Conservation (phyloP, 805 yeast genomes). For the Zygoascus bituminiphila region DNA sequence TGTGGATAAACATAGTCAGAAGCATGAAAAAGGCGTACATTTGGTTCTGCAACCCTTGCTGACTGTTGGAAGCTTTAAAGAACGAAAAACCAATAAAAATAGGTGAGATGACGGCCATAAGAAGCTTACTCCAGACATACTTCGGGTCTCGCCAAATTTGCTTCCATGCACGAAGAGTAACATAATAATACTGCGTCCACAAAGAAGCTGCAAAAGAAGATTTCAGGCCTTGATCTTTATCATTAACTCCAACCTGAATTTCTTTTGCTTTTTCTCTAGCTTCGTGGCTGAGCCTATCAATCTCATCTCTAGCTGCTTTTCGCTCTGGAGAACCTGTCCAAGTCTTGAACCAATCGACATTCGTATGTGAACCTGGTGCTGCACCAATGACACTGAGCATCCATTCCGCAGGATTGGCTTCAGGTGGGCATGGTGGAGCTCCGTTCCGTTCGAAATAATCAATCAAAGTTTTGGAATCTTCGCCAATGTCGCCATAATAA, state of each 20-base stretch:
- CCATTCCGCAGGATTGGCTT: slow-evolving; percentile 71
- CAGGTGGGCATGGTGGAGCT: slow-evolving; percentile 52
- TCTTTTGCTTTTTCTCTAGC: slow-evolving; percentile 15
- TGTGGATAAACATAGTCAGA: slow-evolving; percentile 48
- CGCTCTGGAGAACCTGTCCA: slow-evolving; percentile 48
- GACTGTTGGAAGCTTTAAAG: slow-evolving; percentile 45
- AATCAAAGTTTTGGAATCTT: slow-evolving; percentile 48
- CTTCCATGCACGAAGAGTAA: slow-evolving; percentile 35
- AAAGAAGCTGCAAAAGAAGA: slow-evolving; percentile 41
- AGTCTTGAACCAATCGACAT: slow-evolving; percentile 53
- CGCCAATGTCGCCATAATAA: slow-evolving; percentile 75
- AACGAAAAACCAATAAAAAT: slow-evolving; percentile 67
- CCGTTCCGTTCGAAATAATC: slow-evolving; percentile 65
- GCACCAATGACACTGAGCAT: slow-evolving; percentile 71
- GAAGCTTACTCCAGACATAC: slow-evolving; percentile 54
- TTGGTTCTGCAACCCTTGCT: slow-evolving; percentile 50
- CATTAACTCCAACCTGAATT: slow-evolving; percentile 19
- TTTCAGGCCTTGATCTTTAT: slow-evolving; percentile 15
- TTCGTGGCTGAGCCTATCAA: slow-evolving; percentile 29
- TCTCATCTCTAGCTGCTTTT: slow-evolving; percentile 27
- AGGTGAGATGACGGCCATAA: slow-evolving; percentile 42
- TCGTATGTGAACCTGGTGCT: slow-evolving; percentile 59
- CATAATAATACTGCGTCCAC: slow-evolving; percentile 35
- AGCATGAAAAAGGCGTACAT: slow-evolving; percentile 55
- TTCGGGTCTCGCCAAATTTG: slow-evolving; percentile 53